Conservation (phyloP, 179 eudicot genomes). For the Spinacia oleracea region DNA sequence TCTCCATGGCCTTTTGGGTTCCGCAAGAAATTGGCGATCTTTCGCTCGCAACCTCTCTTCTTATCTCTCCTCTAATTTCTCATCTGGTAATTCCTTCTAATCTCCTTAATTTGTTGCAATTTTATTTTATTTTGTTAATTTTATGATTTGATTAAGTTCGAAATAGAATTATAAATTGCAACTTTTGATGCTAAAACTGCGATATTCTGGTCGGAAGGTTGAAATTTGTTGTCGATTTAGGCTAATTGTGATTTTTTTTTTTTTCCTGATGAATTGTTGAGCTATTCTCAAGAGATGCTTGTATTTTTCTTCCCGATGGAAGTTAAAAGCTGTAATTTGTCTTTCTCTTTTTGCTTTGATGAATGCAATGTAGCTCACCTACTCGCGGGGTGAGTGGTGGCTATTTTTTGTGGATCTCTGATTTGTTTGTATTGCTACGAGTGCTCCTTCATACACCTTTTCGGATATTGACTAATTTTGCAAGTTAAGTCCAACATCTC, state of each 20-base stretch:
- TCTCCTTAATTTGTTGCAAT: neutral
- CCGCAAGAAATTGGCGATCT: constrained; percentile 93
- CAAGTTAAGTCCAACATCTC: too few relatives aligned
- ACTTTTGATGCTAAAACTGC: neutral
- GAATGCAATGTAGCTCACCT: too few relatives aligned
- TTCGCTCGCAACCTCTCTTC: constrained; percentile 70
- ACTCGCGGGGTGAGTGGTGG: neutral
- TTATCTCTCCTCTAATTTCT: constrained; percentile 50
- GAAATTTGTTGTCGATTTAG: too few relatives aligned
- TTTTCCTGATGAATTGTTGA: neutral
- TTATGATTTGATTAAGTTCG: neutral
- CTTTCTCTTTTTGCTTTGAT: too few relatives aligned
- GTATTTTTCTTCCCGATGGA: too few relatives aligned
- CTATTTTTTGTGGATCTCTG: too few relatives aligned
- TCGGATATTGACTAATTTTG: too few relatives aligned
- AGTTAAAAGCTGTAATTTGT: too few relatives aligned
- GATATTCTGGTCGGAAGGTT: neutral
- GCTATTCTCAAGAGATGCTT: neutral
- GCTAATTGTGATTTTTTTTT: too few relatives aligned
- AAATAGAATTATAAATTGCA: neutral
- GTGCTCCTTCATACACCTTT: too few relatives aligned
- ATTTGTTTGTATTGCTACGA: too few relatives aligned
- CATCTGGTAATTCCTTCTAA: constrained; percentile 37
- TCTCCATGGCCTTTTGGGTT: constrained; percentile 65
- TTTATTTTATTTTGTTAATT: neutral